Percentiles rank a stretch among this genome's conserved stretches.
phyloP scores from a whole-genome alignment of 768 basidiomycete species.

The Imleria badia region DNA sequence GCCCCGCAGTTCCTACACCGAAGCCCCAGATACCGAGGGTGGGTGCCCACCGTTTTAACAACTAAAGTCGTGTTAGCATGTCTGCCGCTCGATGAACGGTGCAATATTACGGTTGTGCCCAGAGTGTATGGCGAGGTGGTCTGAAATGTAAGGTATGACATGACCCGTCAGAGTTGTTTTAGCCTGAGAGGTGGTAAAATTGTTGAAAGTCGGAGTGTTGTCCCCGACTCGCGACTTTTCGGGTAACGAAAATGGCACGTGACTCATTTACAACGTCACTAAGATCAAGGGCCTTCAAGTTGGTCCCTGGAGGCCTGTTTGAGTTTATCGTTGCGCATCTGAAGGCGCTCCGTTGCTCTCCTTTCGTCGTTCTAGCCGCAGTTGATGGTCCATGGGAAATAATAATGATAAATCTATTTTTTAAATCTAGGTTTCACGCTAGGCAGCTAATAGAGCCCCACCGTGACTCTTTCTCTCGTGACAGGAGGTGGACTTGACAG shows the following conservation, averaged over 20 bases:
- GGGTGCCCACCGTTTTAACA: constrained; percentile 56
- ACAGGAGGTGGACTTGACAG: not conserved
- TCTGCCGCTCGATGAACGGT: not conserved
- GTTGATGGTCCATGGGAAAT: not conserved
- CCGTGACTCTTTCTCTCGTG: not conserved
- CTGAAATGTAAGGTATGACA: constrained; percentile 46
- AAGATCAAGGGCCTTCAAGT: no score
- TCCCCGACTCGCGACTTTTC: not conserved
- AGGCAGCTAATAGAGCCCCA: not conserved
- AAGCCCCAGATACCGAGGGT: constrained; percentile 70
- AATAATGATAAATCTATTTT: not conserved
- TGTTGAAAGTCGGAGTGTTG: not conserved
- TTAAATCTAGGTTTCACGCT: not conserved
- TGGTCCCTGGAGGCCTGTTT: not conserved
- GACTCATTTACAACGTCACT: not conserved
- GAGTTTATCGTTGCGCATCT: not conserved
- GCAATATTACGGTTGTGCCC: constrained; percentile 38
- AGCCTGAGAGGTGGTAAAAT: not conserved
- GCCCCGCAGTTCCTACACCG: constrained; percentile 62
- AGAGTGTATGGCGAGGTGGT: constrained; percentile 38
- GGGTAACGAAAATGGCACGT: constrained; percentile 22
- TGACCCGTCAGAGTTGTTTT: constrained; percentile 18
- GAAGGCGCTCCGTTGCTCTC: not conserved
- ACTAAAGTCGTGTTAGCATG: constrained; percentile 31
- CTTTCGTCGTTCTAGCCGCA: not conserved